Conservation (phyloP, 1,284 basidiomycete genomes). For the Gymnopus androsaceus region DNA sequence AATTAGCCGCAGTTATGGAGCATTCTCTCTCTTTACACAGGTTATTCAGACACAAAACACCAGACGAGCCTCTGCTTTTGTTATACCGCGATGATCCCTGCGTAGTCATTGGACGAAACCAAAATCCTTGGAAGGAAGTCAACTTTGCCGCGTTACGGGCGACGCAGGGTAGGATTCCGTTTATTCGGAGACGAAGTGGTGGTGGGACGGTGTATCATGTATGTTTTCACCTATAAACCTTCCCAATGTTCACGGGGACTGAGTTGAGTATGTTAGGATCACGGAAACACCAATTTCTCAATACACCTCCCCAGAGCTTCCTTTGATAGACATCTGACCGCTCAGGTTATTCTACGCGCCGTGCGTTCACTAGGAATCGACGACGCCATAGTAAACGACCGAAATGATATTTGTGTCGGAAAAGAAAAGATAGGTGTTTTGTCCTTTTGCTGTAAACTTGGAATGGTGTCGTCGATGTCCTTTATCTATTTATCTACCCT, state of each 20-base stretch:
- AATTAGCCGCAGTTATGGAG: conserved; percentile 1
- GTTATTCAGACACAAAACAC: conserved; percentile 79
- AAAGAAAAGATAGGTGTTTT: conserved; percentile 78
- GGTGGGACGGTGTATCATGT: conserved; percentile 99
- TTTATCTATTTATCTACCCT: neutral
- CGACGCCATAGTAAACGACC: conserved; percentile 79
- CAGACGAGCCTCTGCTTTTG: conserved; percentile 73
- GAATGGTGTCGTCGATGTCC: neutral
- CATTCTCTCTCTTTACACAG: conserved; percentile 40
- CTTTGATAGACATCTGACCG: conserved; percentile 84
- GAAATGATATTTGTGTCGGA: conserved; percentile 88
- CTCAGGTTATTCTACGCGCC: conserved; percentile 78
- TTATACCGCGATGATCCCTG: conserved; percentile 90
- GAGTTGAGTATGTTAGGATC: too few relatives aligned
- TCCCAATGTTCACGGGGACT: neutral
- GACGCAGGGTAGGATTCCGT: conserved; percentile 64
- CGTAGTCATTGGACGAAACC: conserved; percentile 94
- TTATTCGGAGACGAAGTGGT: conserved; percentile 87
- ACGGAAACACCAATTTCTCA: conserved; percentile 97
- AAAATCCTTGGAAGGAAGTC: conserved; percentile 98
- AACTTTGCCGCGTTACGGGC: conserved; percentile 59
- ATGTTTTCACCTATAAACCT: conserved; percentile 31
- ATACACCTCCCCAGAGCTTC: conserved; percentile 83
- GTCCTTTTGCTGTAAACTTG: neutral
- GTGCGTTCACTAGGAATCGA: conserved; percentile 74